A percentile compares a stretch with the other conserved stretches of the same genome.
These are phyloP conservation scores for Yamadazyma conglobata DNA, from an alignment of 1,139 yeast genomes.

Conservation along the genomic window DNA sequence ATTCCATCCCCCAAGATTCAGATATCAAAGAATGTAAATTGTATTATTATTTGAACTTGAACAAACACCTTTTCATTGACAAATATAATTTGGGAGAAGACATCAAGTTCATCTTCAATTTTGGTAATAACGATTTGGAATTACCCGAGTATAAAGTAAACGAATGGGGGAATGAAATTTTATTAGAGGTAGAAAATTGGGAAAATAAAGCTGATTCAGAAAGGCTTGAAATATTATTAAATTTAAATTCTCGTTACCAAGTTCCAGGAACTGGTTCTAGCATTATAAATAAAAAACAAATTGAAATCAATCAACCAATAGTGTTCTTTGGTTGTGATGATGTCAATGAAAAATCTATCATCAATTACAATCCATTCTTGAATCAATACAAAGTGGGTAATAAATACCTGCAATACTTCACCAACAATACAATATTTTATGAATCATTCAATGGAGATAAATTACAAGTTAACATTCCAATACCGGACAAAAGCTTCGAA, in stretches of 20 bases:
- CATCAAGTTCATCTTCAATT: constrained; percentile 23
- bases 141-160: constrained; percentile 38
- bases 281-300: not conserved
- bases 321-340: constrained; percentile 35
- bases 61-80: constrained; percentile 38
- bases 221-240: constrained; percentile 22
- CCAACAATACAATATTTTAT: constrained; percentile 41
- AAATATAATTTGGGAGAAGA: constrained; percentile 33
- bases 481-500: constrained; percentile 12
- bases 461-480: constrained; percentile 11
- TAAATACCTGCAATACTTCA: constrained; percentile 35
- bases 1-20: constrained; percentile 17
- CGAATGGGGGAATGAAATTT: constrained; percentile 43
- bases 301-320: constrained; percentile 18
- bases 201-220: constrained; percentile 1
- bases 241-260: constrained; percentile 41
- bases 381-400: constrained; percentile 30
- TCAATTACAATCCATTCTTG: constrained; percentile 38
- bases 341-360: constrained; percentile 22
- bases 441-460: constrained; percentile 19
- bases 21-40: constrained; percentile 31
- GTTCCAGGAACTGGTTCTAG: constrained; percentile 19
- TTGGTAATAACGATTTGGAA: constrained; percentile 39
- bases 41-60: constrained; percentile 31
- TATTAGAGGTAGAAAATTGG: constrained; percentile 24